Base-by-base conservation (phyloP, 2,329 filamentous ascomycete species). In the Cercospora nicotianae region DNA sequence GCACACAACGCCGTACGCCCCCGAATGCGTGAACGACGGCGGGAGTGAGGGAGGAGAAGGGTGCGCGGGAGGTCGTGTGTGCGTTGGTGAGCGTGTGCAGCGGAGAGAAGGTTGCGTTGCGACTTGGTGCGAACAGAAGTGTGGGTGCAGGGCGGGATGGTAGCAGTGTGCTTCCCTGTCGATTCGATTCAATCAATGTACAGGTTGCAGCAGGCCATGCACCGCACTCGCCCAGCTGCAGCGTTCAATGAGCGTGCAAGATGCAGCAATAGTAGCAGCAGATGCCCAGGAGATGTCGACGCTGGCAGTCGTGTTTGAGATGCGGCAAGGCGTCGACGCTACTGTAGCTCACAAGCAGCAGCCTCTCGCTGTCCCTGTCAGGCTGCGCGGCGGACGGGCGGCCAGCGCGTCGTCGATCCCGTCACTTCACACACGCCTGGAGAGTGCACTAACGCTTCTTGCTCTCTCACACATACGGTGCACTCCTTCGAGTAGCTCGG, bases 1-100 rank as follows among this genome's bases (percentile, higher is more conserved):
- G 26, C 53, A 23, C 39, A 58, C 33, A 62, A 66, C 64, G 60
- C 59, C 60, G 30, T 10, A 58, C 53, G 53, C 53, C 53, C 48
- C 53, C 53, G 53, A 28, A 58, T 18, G 26, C 26, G 53, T 58
- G 53, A 12, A 26, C 13, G 53, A 33, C 28, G 53, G 30, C 53
- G 53, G 53, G 26, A 28, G 33, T 2, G 53, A 23, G 20, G 53
- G 28, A 30, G 23, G 53, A 13, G 53, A 12, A 8, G 26, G 28
- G n/a, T 26, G 53, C 23, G 13, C 51, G 53, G 51, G 3, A 57
- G n/a, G 53, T 31, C n/a, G 53, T 16, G 23, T 30, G 53, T 31
- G 53, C 45, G 36, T 16, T 53, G 48, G 48, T 53, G 48, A 53
- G 48, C 36, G 45, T 20, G 18, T 20, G 45, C 45, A 51, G 45